Evolutionary conservation across 192 early-diverging fungal species (phyloP).

Genomic region (Podochytrium sp.): DNA sequence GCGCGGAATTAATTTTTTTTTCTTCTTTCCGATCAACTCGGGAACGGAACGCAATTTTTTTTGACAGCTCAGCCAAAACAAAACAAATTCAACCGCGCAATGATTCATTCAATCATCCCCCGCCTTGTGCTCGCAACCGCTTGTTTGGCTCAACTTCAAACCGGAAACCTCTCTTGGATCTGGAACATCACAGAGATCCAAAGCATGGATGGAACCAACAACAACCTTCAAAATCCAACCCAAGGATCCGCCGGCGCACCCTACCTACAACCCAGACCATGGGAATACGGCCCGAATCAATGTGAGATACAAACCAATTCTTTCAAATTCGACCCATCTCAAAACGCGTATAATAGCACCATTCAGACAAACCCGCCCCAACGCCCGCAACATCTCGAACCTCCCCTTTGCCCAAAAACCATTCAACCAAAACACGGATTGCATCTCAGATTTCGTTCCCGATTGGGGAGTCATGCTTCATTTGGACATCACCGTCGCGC

Average conservation of each 20-base stretch:
- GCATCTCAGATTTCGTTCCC: slow-evolving; percentile 22
- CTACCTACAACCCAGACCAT: background rate
- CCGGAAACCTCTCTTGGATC: background rate
- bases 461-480: slow-evolving; percentile 43
- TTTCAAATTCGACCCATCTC: background rate
- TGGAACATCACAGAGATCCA: slow-evolving; percentile 25
- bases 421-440: background rate
- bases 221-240: slow-evolving; percentile 24
- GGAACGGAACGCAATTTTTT: too few species aligned
- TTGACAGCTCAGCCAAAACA: too few species aligned
- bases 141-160: background rate
- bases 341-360: background rate
- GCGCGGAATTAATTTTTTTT: too few species aligned
- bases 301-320: background rate
- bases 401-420: slow-evolving; percentile 15
- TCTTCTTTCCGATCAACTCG: too few species aligned
- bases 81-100: too few species aligned
- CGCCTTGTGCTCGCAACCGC: background rate
- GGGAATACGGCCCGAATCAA: slow-evolving; percentile 27
- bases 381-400: slow-evolving; percentile 15
- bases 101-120: too few species aligned
- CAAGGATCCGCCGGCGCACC: background rate
- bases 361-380: slow-evolving; percentile 14
- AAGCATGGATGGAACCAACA: slow-evolving; percentile 33
- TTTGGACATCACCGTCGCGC: slow-evolving; percentile 29